Conservation (phyloP, 768 basidiomycete species). For the Jaapia argillacea region DNA sequence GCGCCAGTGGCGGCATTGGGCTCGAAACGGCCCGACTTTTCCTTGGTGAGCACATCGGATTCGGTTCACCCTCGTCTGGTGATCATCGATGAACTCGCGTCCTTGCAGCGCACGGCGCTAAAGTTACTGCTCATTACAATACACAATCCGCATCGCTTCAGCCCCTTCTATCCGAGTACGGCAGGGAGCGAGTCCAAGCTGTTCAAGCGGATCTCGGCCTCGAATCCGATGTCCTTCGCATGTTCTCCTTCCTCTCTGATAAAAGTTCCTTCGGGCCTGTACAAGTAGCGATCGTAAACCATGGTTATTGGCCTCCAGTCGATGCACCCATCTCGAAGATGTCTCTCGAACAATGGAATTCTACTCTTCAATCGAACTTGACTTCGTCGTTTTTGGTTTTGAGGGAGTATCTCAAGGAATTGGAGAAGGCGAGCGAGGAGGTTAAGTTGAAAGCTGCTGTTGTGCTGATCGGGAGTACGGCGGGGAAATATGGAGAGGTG, state of each 20-base stretch:
- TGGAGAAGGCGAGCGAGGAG: slow-evolving; percentile 26
- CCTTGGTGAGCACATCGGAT: slow-evolving; percentile 27
- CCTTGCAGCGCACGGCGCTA: slow-evolving; percentile 52
- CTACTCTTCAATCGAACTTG: slow-evolving; percentile 50
- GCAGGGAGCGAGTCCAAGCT: slow-evolving; percentile 16
- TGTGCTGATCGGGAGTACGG: slow-evolving; percentile 58
- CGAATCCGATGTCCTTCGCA: slow-evolving; percentile 39
- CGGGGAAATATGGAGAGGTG: slow-evolving; percentile 66
- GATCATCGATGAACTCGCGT: slow-evolving; percentile 2
- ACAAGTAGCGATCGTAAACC: slow-evolving; percentile 52
- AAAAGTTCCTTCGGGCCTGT: slow-evolving; percentile 35
- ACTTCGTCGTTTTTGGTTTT: slow-evolving; percentile 59
- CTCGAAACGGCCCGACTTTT: slow-evolving; percentile 48
- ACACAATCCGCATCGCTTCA: slow-evolving; percentile 33
- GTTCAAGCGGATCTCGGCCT: slow-evolving; percentile 50
- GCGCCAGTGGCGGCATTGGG: slow-evolving; percentile 72
- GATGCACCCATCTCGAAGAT: slow-evolving; percentile 44
- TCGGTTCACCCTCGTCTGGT: background rate
- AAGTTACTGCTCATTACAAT: slow-evolving; percentile 66
- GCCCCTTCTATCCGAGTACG: slow-evolving; percentile 27
- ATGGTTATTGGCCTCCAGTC: slow-evolving; percentile 39
- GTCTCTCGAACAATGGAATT: slow-evolving; percentile 54
- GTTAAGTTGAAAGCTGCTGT: slow-evolving; percentile 47
- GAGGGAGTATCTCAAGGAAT: slow-evolving; percentile 44
- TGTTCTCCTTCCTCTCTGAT: slow-evolving; percentile 31